Conservation (phyloP, 495 filamentous ascomycete genomes). For the Daldinia grandis region DNA sequence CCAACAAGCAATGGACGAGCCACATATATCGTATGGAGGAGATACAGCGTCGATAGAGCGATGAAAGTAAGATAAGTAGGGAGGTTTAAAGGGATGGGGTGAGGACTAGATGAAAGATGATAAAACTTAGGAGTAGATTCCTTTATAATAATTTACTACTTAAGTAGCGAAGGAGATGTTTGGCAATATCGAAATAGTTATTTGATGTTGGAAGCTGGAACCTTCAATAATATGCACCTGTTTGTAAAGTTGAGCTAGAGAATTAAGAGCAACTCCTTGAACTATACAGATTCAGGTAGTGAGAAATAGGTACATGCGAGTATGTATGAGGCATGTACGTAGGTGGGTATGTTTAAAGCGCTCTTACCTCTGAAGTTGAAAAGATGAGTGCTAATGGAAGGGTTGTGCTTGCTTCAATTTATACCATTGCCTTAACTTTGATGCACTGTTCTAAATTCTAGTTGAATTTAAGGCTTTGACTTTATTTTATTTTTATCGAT, state of each 20-base stretch:
- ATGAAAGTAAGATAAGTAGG: slow-evolving; percentile 21
- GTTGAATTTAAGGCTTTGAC: neutral
- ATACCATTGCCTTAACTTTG: neutral
- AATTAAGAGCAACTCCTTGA: neutral
- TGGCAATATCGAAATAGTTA: slow-evolving; percentile 3
- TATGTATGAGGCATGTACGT: too few species aligned
- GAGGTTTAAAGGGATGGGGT: slow-evolving; percentile 11
- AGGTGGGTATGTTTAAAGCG: neutral
- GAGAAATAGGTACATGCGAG: too few species aligned
- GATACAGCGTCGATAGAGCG: slow-evolving; percentile 8
- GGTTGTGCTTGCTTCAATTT: neutral
- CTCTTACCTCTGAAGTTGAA: neutral
- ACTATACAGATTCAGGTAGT: too few species aligned
- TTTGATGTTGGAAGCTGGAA: slow-evolving; percentile 21
- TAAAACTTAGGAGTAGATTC: slow-evolving; percentile 11
- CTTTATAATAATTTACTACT: slow-evolving; percentile 16
- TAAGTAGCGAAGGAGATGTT: slow-evolving; percentile 12
- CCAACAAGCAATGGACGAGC: neutral
- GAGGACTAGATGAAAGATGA: slow-evolving; percentile 16
- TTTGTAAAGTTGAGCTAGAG: neutral
- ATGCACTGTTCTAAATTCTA: neutral
- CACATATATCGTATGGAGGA: slow-evolving; percentile 4
- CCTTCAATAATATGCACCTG: neutral
- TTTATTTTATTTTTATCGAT: neutral
- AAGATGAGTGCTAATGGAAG: neutral